Evolutionary conservation across 768 basidiomycete genomes (phyloP), one percentile per base, ranked within the genome.

Genomic region (Leucocoprinus sp.): DNA sequence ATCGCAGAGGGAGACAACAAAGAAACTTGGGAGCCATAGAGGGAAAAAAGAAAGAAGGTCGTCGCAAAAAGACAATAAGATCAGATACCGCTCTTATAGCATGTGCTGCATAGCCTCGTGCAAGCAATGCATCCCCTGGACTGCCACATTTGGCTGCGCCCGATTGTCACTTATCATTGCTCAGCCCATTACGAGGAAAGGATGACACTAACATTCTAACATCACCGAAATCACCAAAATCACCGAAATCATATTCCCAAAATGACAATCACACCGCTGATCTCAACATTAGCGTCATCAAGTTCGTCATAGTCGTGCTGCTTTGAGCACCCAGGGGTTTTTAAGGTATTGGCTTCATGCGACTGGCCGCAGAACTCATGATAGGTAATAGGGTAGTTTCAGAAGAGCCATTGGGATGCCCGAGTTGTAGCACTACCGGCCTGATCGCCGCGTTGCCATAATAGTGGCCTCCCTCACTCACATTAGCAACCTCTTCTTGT

Each of bases 1-100:
- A 52, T 17, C 69, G 64, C 33, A 69, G 62, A n/a, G 70, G 69
- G 9, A 72, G 54, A 47, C 70, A 72, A 43, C 63, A 67, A 7
- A 67, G 60, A 51, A 68, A 68, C 52, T 70, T 70, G 24, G 68
- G 58, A 26, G 57, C 54, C 68, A 70, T 70, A 28, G 17, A 8
- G 31, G 37, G 28, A 2, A 26, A 31, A 22, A 18, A 18, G 48
- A 47, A 5, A 7, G 31, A 21, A 15, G 39, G 5, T 14, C 4
- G 4, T 5, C n/a, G 31, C 8, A 11, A n/a, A 14, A 5, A 31
- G 31, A 31, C 31, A 14, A n/a, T n/a, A n/a, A n/a, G n/a, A n/a
- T n/a, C n/a, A n/a, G n/a, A n/a, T n/a, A n/a, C n/a, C n/a, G n/a
- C n/a, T n/a, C n/a, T n/a, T n/a, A n/a, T n/a, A n/a, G n/a, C n/a